Percentiles rank a stretch among this genome's conserved stretches.
Conservation (phyloP, 1,284 basidiomycete genomes). For the Xerocomus amazonicus region DNA sequence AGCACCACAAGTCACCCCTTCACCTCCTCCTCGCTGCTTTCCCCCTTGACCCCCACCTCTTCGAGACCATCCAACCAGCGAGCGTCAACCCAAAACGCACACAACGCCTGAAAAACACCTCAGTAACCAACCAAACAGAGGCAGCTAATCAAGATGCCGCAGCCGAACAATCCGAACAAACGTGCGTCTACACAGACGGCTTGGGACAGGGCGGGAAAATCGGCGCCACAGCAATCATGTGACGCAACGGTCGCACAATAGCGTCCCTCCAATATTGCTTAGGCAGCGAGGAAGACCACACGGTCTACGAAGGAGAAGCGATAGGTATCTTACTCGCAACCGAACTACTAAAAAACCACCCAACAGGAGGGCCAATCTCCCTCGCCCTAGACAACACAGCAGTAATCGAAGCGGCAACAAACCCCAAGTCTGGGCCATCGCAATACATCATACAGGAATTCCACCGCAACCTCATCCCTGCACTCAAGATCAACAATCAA, state of each 20-base stretch:
- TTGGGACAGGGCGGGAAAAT: conserved; percentile 14
- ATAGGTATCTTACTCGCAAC: conserved; percentile 13
- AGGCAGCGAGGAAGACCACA: conserved; percentile 12
- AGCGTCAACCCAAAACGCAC: conserved; percentile 1
- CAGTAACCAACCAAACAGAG: conserved; percentile 2
- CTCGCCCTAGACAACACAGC: background rate
- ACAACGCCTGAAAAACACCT: background rate
- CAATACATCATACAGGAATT: conserved; percentile 1
- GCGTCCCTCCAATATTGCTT: conserved; percentile 2
- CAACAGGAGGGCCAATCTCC: background rate
- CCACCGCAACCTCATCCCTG: background rate
- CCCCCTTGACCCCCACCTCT: background rate
- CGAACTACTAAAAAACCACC: background rate
- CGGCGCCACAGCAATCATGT: conserved; percentile 14
- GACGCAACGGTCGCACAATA: background rate
- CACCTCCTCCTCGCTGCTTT: conserved; percentile 8
- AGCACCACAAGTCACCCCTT: conserved; percentile 4
- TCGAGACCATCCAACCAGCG: conserved; percentile 10
- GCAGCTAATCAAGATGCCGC: background rate
- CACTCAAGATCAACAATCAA: background rate
- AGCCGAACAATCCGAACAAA: background rate
- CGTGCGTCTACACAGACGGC: conserved; percentile 18
- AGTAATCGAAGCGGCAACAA: background rate
- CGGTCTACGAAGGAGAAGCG: conserved; percentile 19
- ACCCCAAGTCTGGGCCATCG: background rate